Evolutionary conservation across 2,329 filamentous ascomycete genomes (phyloP).

Genomic region (Colletotrichum sp.): DNA sequence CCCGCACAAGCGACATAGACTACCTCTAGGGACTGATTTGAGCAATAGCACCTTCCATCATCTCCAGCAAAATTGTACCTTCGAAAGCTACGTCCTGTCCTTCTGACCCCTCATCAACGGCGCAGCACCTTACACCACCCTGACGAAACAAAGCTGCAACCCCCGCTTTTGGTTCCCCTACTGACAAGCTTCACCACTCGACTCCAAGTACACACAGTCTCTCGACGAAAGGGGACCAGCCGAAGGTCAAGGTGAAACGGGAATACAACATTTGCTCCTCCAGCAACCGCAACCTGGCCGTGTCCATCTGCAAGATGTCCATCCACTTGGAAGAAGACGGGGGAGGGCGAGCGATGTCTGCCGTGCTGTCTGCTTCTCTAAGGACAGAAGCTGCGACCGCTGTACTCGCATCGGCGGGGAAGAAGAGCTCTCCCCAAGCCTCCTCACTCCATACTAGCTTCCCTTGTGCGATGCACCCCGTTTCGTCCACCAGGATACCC

Average conservation of each 20-base stretch:
- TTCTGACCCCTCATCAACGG: constrained; percentile 8
- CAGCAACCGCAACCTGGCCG: constrained; percentile 48
- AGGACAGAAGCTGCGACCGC: not conserved
- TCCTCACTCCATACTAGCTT: constrained; percentile 58
- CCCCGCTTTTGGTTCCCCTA: constrained; percentile 7
- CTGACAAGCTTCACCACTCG: constrained; percentile 35
- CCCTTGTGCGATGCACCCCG: constrained; percentile 52
- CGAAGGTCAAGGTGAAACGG: constrained; percentile 60
- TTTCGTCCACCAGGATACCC: constrained; percentile 56
- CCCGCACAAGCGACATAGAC: not conserved
- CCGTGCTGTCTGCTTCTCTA: not conserved
- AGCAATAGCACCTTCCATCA: not conserved
- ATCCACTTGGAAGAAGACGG: constrained; percentile 35
- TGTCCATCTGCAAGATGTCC: constrained; percentile 28
- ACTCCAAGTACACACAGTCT: constrained; percentile 47
- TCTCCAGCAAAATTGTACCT: not conserved
- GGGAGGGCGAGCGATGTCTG: not conserved
- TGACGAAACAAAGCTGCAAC: constrained; percentile 14
- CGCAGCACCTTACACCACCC: not conserved
- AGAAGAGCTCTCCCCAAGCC: constrained; percentile 53
- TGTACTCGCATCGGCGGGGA: constrained; percentile 2
- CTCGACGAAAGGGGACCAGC: constrained; percentile 48
- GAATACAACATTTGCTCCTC: constrained; percentile 58
- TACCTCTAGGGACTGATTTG: not conserved
- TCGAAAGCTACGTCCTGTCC: not conserved